These are phyloP conservation scores for Talaromyces adpressus DNA, from an alignment of 495 filamentous ascomycete genomes.

Conservation along the genomic window DNA sequence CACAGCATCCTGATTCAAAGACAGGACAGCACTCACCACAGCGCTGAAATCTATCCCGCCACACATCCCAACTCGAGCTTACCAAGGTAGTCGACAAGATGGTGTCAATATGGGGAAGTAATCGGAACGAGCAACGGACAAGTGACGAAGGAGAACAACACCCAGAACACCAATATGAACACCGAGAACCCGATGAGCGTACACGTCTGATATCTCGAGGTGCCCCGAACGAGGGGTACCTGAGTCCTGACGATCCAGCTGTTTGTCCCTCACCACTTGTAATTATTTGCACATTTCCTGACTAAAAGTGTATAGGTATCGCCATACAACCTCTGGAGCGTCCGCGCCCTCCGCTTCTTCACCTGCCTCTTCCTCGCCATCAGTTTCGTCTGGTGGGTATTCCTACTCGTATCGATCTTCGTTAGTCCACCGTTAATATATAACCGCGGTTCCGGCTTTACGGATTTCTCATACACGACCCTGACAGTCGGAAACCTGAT, in stretches of 20 bases:
- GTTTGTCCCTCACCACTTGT: constrained; percentile 37
- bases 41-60: background rate
- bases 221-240: constrained; percentile 49
- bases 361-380: constrained; percentile 66
- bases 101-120: background rate
- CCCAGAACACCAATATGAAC: background rate
- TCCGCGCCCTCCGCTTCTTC: constrained; percentile 67
- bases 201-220: constrained; percentile 63
- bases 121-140: background rate
- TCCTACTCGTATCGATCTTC: constrained; percentile 80
- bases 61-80: no score
- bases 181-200: constrained; percentile 55
- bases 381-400: constrained; percentile 83
- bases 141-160: background rate
- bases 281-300: constrained; percentile 4
- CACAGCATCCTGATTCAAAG: background rate
- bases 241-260: constrained; percentile 92
- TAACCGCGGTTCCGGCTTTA: constrained; percentile 83
- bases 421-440: constrained; percentile 81
- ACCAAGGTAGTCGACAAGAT: background rate
- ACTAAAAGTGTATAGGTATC: constrained; percentile 55
- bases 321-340: constrained; percentile 90
- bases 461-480: constrained; percentile 72
- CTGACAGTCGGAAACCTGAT: constrained; percentile 66
- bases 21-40: background rate